Evolutionary conservation across 2,329 filamentous ascomycete species (phyloP), one percentile per base, ranked within the genome.

Genomic region (Paraphaeosphaeria minitans): DNA sequence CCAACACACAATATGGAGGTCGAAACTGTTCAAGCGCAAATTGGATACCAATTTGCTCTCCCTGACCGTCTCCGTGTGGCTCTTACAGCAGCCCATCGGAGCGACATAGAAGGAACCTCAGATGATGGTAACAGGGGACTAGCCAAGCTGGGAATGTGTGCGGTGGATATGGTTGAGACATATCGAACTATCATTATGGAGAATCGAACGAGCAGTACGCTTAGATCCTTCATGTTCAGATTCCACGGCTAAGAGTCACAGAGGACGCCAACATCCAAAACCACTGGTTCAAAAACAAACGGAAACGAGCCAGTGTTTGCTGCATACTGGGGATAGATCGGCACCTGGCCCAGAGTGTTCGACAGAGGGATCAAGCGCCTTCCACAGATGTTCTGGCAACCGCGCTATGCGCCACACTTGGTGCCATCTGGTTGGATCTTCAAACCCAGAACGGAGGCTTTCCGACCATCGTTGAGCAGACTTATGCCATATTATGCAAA

Each of bases 361-460:
- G 56, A 52, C 55, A 61, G 19, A 39, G 41, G 31, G 39, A 58
- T 22, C 3, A 53, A 49, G 22, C 31, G 21, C 59, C 51, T 7
- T 60, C 58, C 13, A 22, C 51, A 39, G 45, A 42, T 6, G 55
- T 60, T n/a, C 55, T 58, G 1, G 47, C 51, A 4, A 47, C 58
- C 29, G 42, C 52, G 6, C 29, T 61, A 47, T 53, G 51, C 33
- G 59, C 59, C 22, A 53, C 58, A 24, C 42, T 61, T 53, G 55
- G 53, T 31, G 59, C 59, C 9, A 47, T 56, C 31, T 61, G 59
- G 59, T 47, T 58, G n/a, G 59, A 61, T 41, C n/a, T 61, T n/a
- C 33, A 58, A n/a, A 56, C 21, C 7, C n/a, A 21, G 37, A 22
- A 55, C 33, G 33, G 43, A 33, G 48, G 39, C 29, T 13, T 22